A percentile compares a stretch with the other conserved stretches of the same genome.
Conservation (phyloP, 129 eudicot species). For the Artemisia argyi region DNA sequence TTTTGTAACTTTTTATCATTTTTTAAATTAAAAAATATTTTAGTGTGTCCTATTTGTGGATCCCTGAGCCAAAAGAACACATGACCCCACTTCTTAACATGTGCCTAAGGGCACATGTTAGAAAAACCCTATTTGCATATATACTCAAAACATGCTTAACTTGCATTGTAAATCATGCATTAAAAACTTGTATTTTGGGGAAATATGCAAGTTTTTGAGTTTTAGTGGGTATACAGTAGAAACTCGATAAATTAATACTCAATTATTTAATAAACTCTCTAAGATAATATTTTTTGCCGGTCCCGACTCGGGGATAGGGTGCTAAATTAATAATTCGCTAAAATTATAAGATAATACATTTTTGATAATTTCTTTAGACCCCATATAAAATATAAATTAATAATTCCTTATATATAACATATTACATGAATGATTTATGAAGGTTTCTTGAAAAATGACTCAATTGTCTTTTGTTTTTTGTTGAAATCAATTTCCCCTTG, state of each 20-base stretch:
- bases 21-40: too few relatives aligned
- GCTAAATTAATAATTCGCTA: constrained; percentile 41
- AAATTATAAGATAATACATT: constrained; percentile 38
- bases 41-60: too few relatives aligned
- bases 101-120: too few relatives aligned
- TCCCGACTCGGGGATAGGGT: constrained; percentile 40
- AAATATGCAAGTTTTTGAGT: too few relatives aligned
- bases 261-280: constrained; percentile 41
- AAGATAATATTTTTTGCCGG: constrained; percentile 38
- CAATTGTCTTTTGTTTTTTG: not conserved
- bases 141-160: too few relatives aligned
- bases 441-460: constrained; percentile 26
- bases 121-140: too few relatives aligned
- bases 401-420: constrained; percentile 29
- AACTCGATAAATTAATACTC: constrained; percentile 41
- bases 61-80: too few relatives aligned
- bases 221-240: too few relatives aligned
- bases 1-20: too few relatives aligned
- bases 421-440: constrained; percentile 30
- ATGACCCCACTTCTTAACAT: too few relatives aligned
- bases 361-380: constrained; percentile 39
- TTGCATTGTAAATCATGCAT: too few relatives aligned
- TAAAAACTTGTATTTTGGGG: too few relatives aligned
- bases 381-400: constrained; percentile 32
- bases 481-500: constrained; percentile 37